Evolutionary conservation across 2,329 filamentous ascomycete species (phyloP), one percentile per base, ranked within the genome.

Genomic region (Gnomoniopsis sp.): DNA sequence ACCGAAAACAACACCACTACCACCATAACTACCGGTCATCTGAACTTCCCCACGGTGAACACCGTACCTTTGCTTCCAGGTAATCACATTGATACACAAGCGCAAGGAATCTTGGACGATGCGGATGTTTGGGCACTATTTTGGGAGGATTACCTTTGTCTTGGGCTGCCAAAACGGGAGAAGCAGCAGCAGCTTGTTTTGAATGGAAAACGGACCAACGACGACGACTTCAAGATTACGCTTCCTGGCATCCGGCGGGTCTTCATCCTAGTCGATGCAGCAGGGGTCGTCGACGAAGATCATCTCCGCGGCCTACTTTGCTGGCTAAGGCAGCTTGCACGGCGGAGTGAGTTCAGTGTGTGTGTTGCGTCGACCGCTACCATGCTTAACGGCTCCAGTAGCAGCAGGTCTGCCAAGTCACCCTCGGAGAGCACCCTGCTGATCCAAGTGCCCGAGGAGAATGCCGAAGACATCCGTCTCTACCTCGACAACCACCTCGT

Each of bases 321-420:
- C 49, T 65, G 67, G 23, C 62, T 73, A 14, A 63, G 64, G 1
- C 67, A 66, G 36, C 66, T 72, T 6, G 69, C 70, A 1, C 64
- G 58, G 11, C 69, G 70, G 57, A 70, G 69, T 12, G 67, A 69
- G 52, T 70, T 72, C 34, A 73, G 67, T 62, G 68, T 73, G 47
- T 71, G 70, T 59, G 53, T 70, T 3, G 65, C 69, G 6, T 61
- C 65, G 12, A 52, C 65, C n/a, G 60, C 17, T 10, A 6, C 12
- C 23, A 30, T 15, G 3, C 23, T 21, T 11, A 43, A 2, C 30
- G 19, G 10, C 38, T 3, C n/a, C 26, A n/a, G 15, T 10, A 12
- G 11, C 19, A 36, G 34, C 8, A 46, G 49, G 26, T 15, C 67
- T 36, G 59, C 64, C 30, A 38, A 65, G 19, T 59, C 66, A 34